Evolutionary conservation across 1,284 basidiomycete genomes (phyloP), one percentile per base, ranked within the genome.

Genomic region (Psilocybe mexicana): DNA sequence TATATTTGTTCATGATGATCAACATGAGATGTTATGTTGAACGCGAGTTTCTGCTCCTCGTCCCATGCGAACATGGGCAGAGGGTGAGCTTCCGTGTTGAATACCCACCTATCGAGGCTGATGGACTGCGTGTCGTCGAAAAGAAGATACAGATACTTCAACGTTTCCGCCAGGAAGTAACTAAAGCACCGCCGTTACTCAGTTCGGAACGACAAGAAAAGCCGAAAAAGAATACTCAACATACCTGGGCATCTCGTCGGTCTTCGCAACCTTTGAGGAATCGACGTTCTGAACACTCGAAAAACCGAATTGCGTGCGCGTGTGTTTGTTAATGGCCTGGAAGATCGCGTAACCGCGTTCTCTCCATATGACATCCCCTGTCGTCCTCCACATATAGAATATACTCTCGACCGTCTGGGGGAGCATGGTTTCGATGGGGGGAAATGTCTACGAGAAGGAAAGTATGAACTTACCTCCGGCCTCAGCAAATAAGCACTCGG

Each of bases 21-120:
- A 40, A 40, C 38, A 40, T 40, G 38, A 14, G 26, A 59, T 40
- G 33, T 42, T 45, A 78, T 72, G 38, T 69, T 69, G 63, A 79
- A 82, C 12, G 64, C 63, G 51, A 68, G 69, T 61, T 71, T 78
- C 69, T 87, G 82, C 61, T 70, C 68, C 18, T 72, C 63, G 3
- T 74, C 79, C 89, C 87, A 91, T 18, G 80, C 65, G 63, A 92
- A 91, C 1, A 88, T 75, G 1, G 90, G 90, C 5, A 93, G 70
- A 1, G 90, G 87, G 64, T 93, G 91, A 2, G 88, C 90, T 69
- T 93, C 93, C 0, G 93, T 95, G 68, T 93, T 95, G 69, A 94
- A 88, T 11, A 94, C 88, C 84, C 88, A 94, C 55, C 83, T 74
- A 51, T 90, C 83, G 43, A 93, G 72, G 12, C 89, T 83, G 54